These are phyloP conservation scores for Tolypocladium album DNA, from an alignment of 2,329 filamentous ascomycete species.

Conservation along the genomic window DNA sequence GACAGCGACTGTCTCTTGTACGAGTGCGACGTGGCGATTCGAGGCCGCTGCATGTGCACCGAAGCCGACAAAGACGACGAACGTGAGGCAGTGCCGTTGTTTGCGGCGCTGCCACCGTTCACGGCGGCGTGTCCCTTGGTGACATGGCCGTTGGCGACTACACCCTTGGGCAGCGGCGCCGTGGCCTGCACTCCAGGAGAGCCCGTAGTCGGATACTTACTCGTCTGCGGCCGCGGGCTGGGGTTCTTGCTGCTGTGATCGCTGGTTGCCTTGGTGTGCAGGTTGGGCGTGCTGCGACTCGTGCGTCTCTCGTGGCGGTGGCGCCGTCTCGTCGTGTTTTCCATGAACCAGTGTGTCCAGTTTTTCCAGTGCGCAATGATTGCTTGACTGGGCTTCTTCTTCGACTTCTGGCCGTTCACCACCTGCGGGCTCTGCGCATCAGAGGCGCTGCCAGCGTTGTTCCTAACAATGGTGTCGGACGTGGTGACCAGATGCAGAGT, in stretches of 20 bases:
- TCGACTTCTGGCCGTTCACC: conserved; percentile 30
- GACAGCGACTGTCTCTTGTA: conserved; percentile 73
- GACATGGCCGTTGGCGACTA: conserved; percentile 39
- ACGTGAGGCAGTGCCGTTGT: conserved; percentile 11
- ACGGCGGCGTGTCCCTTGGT: conserved; percentile 15
- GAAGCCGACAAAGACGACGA: conserved; percentile 14
- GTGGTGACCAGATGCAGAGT: conserved; percentile 77
- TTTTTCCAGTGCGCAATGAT: conserved; percentile 53
- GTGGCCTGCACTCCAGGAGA: conserved; percentile 25
- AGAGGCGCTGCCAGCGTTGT: conserved; percentile 10
- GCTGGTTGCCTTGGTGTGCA: conserved; percentile 38
- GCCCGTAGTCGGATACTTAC: conserved; percentile 38
- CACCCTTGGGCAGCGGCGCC: conserved; percentile 36
- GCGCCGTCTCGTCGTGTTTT: conserved; percentile 44
- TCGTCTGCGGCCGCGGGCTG: conserved; percentile 49
- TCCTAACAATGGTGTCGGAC: conserved; percentile 34
- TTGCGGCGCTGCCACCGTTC: conserved; percentile 6
- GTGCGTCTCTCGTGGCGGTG: conserved; percentile 37
- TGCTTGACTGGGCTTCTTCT: conserved; percentile 46
- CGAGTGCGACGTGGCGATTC: conserved; percentile 22
- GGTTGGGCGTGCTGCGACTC: conserved; percentile 49
- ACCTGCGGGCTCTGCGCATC: conserved; percentile 15
- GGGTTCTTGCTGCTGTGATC: conserved; percentile 37
- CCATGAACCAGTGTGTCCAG: conserved; percentile 53
- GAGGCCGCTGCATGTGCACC: conserved; percentile 14